Conservation (phyloP, 2,329 filamentous ascomycete species). For the Stagonosporopsis rhizophila region DNA sequence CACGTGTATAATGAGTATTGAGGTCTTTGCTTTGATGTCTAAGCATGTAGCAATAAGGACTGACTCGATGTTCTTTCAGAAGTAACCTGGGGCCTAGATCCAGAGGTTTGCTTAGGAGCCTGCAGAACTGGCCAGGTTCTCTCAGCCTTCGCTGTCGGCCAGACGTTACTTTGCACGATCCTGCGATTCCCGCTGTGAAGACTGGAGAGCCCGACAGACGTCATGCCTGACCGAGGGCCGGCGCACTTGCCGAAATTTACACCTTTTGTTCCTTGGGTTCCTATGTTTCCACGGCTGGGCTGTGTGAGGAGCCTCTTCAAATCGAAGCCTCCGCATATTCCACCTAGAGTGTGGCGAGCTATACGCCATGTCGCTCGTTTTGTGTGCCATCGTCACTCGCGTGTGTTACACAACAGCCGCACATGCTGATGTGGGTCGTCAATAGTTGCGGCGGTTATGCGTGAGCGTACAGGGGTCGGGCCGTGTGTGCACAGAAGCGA, state of each 20-base stretch:
- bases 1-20: not conserved
- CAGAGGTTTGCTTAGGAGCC: not conserved
- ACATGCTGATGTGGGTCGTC: constrained; percentile 9
- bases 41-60: not conserved
- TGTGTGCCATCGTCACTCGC: not conserved
- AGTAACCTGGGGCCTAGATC: not conserved
- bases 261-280: not conserved
- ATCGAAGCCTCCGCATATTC: not conserved
- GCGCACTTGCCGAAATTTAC: too few relatives aligned
- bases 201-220: not conserved
- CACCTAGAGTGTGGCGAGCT: not conserved
- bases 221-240: not conserved
- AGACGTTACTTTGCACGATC: not conserved
- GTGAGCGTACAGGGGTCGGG: constrained; percentile 16
- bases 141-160: not conserved
- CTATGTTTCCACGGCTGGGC: not conserved
- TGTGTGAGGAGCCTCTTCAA: not conserved
- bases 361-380: not conserved
- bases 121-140: not conserved
- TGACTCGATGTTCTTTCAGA: not conserved
- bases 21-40: not conserved
- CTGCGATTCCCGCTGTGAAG: not conserved
- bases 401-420: constrained; percentile 11
- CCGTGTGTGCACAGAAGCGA: constrained; percentile 19
- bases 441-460: constrained; percentile 21